Conservation (phyloP, 768 basidiomycete genomes). For the Lactarius trivialis region DNA sequence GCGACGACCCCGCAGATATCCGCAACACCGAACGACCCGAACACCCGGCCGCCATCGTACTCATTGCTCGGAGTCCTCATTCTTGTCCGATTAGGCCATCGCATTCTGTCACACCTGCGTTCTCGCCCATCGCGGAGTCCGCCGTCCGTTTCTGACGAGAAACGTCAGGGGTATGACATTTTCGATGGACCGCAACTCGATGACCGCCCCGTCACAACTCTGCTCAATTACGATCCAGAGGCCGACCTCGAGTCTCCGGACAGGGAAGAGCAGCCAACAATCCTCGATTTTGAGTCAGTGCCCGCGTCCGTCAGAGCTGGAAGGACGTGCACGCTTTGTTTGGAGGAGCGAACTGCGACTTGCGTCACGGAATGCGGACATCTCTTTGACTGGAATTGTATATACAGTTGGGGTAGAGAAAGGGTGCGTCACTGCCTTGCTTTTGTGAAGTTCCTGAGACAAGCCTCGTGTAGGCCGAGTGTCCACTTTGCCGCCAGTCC, state of each 20-base stretch:
- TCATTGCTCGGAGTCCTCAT: conserved; percentile 78
- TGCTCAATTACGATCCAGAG: conserved; percentile 52
- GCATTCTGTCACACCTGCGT: conserved; percentile 45
- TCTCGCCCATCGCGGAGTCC: conserved; percentile 25
- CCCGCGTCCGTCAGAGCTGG: conserved; percentile 46
- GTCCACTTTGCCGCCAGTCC: conserved; percentile 79
- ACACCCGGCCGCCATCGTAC: conserved; percentile 74
- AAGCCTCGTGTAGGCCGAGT: conserved; percentile 55
- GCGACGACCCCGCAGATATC: conserved; percentile 48
- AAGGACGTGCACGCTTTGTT: conserved; percentile 74
- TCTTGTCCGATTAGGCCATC: conserved; percentile 54
- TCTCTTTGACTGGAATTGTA: conserved; percentile 86
- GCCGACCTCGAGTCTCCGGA: conserved; percentile 48
- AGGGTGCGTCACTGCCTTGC: conserved; percentile 44
- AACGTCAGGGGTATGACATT: conserved; percentile 31
- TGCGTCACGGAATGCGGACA: conserved; percentile 87
- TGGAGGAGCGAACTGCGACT: conserved; percentile 78
- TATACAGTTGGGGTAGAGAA: conserved; percentile 83
- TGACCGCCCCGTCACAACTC: conserved; percentile 49
- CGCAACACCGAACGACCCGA: conserved; percentile 61
- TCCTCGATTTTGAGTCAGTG: conserved; percentile 53
- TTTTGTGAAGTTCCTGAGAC: conserved; percentile 4
- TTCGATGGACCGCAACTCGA: conserved; percentile 47
- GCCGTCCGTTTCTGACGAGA: conserved; percentile 26
- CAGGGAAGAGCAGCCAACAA: conserved; percentile 64